Conservation (phyloP, 306 rosid genomes). For the Cercis canadensis region DNA sequence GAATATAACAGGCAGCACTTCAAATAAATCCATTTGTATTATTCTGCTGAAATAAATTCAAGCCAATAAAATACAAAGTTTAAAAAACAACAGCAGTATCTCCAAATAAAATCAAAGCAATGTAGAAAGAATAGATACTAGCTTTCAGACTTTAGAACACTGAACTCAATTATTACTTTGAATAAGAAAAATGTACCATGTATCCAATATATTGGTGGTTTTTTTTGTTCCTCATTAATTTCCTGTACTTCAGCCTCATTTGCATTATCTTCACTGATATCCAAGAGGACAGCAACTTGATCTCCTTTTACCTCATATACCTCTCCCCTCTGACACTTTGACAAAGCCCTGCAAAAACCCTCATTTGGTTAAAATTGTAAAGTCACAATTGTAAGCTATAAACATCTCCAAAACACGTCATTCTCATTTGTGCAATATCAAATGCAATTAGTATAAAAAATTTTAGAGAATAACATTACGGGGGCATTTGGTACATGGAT, state of each 20-base stretch:
- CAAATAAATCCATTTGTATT: neutral
- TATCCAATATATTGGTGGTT: constrained; percentile 81
- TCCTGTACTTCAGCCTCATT: constrained; percentile 56
- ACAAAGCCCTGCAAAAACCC: constrained; percentile 61
- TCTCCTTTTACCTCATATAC: constrained; percentile 88
- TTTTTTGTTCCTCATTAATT: constrained; percentile 41
- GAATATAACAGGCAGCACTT: too few species aligned
- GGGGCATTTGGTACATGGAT: neutral
- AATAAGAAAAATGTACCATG: constrained; percentile 61
- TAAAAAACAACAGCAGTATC: constrained; percentile 7
- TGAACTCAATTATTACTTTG: constrained; percentile 10
- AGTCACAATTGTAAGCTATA: constrained; percentile 11
- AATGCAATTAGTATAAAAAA: constrained; percentile 9
- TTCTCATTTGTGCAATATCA: constrained; percentile 10
- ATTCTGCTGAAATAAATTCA: neutral
- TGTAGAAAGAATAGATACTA: constrained; percentile 13
- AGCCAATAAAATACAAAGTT: too few species aligned
- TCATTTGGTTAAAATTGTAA: constrained; percentile 35
- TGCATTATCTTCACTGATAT: constrained; percentile 52
- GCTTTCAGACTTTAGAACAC: constrained; percentile 3
- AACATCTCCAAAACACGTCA: constrained; percentile 16
- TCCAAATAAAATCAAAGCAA: too few species aligned
- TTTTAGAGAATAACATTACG: neutral
- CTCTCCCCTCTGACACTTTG: constrained; percentile 86
- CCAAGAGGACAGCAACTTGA: constrained; percentile 81